Evolutionary conservation across 192 early-diverging fungal genomes (phyloP).

Genomic region (Spizellomyces punctatus): DNA sequence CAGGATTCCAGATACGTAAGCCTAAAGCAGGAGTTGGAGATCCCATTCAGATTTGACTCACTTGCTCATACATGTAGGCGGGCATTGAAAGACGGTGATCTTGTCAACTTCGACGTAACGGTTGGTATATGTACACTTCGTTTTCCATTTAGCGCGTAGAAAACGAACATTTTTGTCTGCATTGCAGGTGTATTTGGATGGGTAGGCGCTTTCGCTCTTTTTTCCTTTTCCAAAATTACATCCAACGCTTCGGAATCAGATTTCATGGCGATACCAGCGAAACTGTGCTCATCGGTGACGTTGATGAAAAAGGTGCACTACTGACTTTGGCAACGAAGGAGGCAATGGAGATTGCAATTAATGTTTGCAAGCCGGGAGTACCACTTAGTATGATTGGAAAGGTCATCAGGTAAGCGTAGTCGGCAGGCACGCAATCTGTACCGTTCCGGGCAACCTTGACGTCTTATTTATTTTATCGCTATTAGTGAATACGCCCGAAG

Average conservation of each 20-base stretch:
- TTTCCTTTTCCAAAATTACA: no score
- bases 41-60: no score
- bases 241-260: neutral
- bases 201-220: slow-evolving; percentile 24
- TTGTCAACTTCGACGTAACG: slow-evolving; percentile 82
- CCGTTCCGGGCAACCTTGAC: no score
- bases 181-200: slow-evolving; percentile 55
- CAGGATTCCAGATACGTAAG: slow-evolving; percentile 43
- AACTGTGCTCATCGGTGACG: slow-evolving; percentile 65
- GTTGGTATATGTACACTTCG: slow-evolving; percentile 25
- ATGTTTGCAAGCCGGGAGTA: slow-evolving; percentile 73
- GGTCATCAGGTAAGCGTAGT: slow-evolving; percentile 45
- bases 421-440: neutral
- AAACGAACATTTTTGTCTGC: no score
- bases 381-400: slow-evolving; percentile 69
- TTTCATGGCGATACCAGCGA: slow-evolving; percentile 76
- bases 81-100: slow-evolving; percentile 65
- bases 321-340: slow-evolving; percentile 63
- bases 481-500: slow-evolving; percentile 40
- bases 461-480: neutral
- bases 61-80: slow-evolving; percentile 36
- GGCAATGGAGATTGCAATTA: slow-evolving; percentile 61
- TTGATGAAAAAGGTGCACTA: slow-evolving; percentile 56
- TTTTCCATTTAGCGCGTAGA: no score
- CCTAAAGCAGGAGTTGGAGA: no score